Evolutionary conservation across 768 basidiomycete genomes (phyloP), one percentile per base, ranked within the genome.

Genomic region (Podaxis carcinomalis): DNA sequence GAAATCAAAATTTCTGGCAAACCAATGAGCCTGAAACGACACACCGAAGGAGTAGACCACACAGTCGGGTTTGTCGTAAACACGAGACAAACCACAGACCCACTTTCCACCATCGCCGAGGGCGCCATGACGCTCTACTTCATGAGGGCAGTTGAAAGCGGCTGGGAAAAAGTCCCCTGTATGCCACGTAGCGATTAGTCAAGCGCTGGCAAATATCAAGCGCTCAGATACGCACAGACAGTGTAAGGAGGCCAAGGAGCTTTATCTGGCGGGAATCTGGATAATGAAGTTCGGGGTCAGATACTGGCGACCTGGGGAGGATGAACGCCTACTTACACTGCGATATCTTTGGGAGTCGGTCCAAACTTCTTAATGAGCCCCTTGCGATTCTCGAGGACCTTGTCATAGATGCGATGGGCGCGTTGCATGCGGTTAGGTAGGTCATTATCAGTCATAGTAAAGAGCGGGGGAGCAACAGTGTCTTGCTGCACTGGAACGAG

Each of bases 51-150:
- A 83, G 63, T 88, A 89, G 56, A 89, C 72, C 51, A 87, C 69
- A 66, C 87, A 87, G 51, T 83, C 75, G 21, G 70, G 71, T 69
- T 87, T 86, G 54, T 80, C 73, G 56, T 74, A 73, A 4, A 88
- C 71, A 2, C 81, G 76, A 23, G 82, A 82, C 25, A 88, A 67
- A 1, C 88, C 88, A 65, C 88, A 88, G 14, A 85, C 77, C 83
- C 85, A 89, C 72, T 88, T 89, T 13, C 88, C 87, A 13, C 87
- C 87, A 67, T 88, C 87, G 16, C 86, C 85, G 7, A 88, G 71
- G 13, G 78, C 75, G 42, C 82, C 82, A 10, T 80, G 66, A 11
- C 82, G 80, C 62, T 78, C 74, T 7, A 80, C 66, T 63, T 81
- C 78, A 63, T 80, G 80, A 7, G 82, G 80, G 67, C 82, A 84